A percentile compares a stretch with the other conserved stretches of the same genome.
Evolutionary conservation across 768 basidiomycete species (phyloP).

Genomic region (Calocera cornea): DNA sequence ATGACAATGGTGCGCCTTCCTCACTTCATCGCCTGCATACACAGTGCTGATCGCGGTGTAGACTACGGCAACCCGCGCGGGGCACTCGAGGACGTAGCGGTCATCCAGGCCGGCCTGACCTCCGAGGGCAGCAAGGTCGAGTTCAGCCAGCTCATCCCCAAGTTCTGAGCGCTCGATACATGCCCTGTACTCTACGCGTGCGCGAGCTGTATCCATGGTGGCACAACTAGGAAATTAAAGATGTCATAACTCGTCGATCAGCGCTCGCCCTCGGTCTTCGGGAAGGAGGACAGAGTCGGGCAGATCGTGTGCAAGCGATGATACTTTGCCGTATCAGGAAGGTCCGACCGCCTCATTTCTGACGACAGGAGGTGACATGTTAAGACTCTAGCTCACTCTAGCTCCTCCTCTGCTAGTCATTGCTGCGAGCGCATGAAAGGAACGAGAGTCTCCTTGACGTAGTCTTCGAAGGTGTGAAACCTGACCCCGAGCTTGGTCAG

Average conservation of each 20-base stretch:
- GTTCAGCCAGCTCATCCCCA: conserved; percentile 27
- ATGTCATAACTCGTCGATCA: not conserved
- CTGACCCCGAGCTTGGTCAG: not conserved
- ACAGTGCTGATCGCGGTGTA: not conserved
- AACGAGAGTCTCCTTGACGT: not conserved
- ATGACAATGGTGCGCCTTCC: conserved; percentile 31
- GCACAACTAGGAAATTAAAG: not conserved
- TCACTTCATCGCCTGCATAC: no score
- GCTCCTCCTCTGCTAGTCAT: not conserved
- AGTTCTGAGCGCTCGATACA: conserved; percentile 1
- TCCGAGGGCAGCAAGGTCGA: conserved; percentile 50
- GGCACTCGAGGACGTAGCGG: conserved; percentile 59
- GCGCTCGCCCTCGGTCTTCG: no score
- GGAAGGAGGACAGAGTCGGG: no score
- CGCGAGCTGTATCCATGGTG: no score
- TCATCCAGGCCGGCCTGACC: conserved; percentile 64
- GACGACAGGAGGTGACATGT: no score
- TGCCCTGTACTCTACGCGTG: not conserved
- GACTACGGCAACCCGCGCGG: conserved; percentile 43
- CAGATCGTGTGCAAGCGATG: no score
- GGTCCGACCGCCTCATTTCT: no score
- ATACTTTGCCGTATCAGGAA: not conserved
- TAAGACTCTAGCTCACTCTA: not conserved
- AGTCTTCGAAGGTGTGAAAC: not conserved
- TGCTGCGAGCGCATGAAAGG: not conserved